phyloP scores from a whole-genome alignment of 352 stramenopile genomes.

The Globisporangium megalacanthum region DNA sequence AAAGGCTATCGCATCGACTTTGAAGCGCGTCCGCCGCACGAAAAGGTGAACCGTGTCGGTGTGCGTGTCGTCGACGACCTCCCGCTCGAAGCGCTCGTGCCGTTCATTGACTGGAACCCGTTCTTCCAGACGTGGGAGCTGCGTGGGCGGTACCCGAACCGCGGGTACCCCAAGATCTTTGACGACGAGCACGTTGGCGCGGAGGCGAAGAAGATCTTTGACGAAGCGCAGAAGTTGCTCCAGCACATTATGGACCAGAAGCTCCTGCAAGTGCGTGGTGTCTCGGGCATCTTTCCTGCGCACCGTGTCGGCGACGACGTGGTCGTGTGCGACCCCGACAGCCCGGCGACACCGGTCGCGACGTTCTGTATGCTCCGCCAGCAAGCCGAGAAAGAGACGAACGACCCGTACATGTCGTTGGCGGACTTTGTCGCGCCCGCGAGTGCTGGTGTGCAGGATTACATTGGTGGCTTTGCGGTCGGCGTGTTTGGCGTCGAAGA shows the following conservation, averaged over 20 bases:
- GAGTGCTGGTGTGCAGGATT: slow-evolving; percentile 7
- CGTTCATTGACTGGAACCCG: slow-evolving; percentile 99
- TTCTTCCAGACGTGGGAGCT: slow-evolving; percentile 99
- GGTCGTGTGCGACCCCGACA: slow-evolving; percentile 89
- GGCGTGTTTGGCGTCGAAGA: slow-evolving; percentile 95
- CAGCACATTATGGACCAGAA: slow-evolving; percentile 93
- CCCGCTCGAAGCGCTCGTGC: slow-evolving; percentile 84
- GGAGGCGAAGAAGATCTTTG: slow-evolving; percentile 96
- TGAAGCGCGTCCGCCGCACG: slow-evolving; percentile 70
- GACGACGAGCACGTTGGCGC: slow-evolving; percentile 92
- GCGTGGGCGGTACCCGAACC: slow-evolving; percentile 95
- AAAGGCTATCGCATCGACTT: slow-evolving; percentile 92
- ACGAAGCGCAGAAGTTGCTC: slow-evolving; percentile 94
- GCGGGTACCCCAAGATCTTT: slow-evolving; percentile 98
- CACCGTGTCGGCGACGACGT: slow-evolving; percentile 93
- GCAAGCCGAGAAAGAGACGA: slow-evolving; percentile 95
- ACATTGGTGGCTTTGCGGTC: slow-evolving; percentile 93
- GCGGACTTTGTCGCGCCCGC: slow-evolving; percentile 88
- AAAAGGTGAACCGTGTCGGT: slow-evolving; percentile 81
- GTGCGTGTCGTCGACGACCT: slow-evolving; percentile 86
- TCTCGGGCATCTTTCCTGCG: slow-evolving; percentile 94
- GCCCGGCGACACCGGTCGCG: slow-evolving; percentile 52
- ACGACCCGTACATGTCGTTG: slow-evolving; percentile 77
- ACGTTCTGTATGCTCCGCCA: slow-evolving; percentile 97
- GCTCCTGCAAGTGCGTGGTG: slow-evolving; percentile 86